phyloP scores from a whole-genome alignment of 2,329 filamentous ascomycete species.

The Trichoderma asperellum region DNA sequence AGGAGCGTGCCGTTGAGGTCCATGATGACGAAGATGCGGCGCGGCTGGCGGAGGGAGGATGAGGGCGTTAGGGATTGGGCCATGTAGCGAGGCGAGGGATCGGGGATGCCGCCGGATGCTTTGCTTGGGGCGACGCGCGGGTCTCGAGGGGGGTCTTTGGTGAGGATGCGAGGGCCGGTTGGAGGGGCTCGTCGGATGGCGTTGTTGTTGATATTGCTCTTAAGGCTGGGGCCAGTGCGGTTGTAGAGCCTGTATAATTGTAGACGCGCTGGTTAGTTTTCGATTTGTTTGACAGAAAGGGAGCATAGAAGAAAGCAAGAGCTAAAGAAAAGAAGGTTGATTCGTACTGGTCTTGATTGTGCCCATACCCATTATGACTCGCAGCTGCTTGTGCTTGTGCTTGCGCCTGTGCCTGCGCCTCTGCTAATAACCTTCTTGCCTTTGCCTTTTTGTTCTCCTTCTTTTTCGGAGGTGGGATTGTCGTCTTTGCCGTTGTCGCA shows the following conservation, averaged over 20 bases:
- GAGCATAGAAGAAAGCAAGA: background rate
- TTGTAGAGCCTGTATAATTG: background rate
- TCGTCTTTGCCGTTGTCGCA: background rate
- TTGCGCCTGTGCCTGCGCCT: background rate
- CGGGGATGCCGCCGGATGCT: conserved; percentile 62
- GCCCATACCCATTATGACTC: background rate
- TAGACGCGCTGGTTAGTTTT: background rate
- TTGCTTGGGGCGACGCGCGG: conserved; percentile 38
- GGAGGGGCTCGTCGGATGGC: background rate
- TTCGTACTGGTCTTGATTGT: background rate
- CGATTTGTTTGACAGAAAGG: background rate
- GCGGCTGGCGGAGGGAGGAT: conserved; percentile 49
- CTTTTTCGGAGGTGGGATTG: background rate
- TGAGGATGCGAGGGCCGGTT: background rate
- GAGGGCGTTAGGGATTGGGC: conserved; percentile 53
- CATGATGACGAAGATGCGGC: conserved; percentile 77
- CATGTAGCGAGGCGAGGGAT: conserved; percentile 66
- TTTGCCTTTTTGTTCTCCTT: conserved; percentile 22
- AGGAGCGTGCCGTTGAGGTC: conserved; percentile 94
- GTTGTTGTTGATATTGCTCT: background rate
- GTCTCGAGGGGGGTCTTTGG: conserved; percentile 8
- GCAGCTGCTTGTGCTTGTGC: background rate
- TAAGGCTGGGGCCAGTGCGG: background rate
- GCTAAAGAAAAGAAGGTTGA: background rate
- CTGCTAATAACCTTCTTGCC: conserved; percentile 4